A percentile compares a stretch with the other conserved stretches of the same genome.
These are phyloP conservation scores for Paecilomyces variotii DNA, from an alignment of 2,329 filamentous ascomycete genomes.

Conservation along the genomic window DNA sequence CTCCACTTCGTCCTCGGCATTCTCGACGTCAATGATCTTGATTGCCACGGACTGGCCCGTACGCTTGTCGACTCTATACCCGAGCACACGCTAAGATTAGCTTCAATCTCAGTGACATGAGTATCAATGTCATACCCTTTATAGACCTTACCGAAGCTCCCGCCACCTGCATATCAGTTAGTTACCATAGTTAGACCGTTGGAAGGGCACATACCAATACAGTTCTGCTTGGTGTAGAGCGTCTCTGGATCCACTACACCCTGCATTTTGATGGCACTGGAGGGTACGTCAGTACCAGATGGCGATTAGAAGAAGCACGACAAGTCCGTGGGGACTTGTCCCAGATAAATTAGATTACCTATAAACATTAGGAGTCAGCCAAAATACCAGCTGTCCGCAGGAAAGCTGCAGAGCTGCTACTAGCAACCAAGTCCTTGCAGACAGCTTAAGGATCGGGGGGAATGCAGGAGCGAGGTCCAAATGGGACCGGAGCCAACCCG, in stretches of 20 bases:
- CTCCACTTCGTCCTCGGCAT: constrained; percentile 97
- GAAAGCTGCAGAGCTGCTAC: neutral
- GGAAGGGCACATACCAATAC: constrained; percentile 56
- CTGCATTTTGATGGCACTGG: constrained; percentile 26
- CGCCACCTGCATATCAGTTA: constrained; percentile 57
- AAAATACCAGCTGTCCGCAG: neutral
- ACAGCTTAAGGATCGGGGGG: too few species aligned
- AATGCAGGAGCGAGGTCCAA: neutral
- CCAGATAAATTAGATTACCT: neutral
- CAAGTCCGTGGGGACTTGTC: neutral
- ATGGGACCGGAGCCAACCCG: neutral
- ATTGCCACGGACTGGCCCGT: constrained; percentile 93
- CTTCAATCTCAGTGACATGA: neutral
- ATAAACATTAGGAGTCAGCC: neutral
- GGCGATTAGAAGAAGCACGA: neutral
- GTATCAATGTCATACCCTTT: constrained; percentile 61
- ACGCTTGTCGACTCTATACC: constrained; percentile 72
- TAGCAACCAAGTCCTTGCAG: neutral
- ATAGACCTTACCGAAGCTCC: constrained; percentile 97
- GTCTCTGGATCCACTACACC: constrained; percentile 72
- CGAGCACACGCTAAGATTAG: constrained; percentile 4
- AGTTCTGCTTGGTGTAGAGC: constrained; percentile 87
- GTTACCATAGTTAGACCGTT: too few species aligned
- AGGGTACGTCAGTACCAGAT: neutral
- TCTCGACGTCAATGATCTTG: constrained; percentile 98